A percentile compares a stretch with the other conserved stretches of the same genome.
Evolutionary conservation across 2,329 filamentous ascomycete species (phyloP).

Genomic region (Chaetomium sp.): DNA sequence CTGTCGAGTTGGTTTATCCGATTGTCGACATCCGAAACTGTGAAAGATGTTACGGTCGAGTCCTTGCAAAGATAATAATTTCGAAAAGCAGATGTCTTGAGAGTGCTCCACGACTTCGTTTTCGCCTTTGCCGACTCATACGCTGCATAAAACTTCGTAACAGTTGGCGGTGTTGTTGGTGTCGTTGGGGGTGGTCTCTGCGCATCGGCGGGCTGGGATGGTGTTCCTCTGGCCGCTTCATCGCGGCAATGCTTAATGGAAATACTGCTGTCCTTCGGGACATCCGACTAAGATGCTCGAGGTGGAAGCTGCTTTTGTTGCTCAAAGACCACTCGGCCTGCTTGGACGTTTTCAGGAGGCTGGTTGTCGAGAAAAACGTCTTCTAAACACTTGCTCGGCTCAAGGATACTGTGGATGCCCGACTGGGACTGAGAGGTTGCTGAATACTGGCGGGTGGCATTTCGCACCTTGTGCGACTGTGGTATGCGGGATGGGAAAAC

Average conservation of each 20-base stretch:
- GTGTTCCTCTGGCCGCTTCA: conserved; percentile 14
- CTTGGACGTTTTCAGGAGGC: conserved; percentile 19
- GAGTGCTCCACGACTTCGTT: too few relatives aligned
- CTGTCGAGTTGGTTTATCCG: conserved; percentile 70
- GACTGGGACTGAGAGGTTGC: conserved; percentile 15
- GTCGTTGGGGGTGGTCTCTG: conserved; percentile 18
- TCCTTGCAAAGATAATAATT: conserved; percentile 52
- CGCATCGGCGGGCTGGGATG: conserved; percentile 12
- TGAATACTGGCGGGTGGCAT: conserved; percentile 23
- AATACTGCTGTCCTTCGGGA: conserved; percentile 25
- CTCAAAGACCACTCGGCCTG: conserved; percentile 43
- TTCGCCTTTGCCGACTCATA: too few relatives aligned
- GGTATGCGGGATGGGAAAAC: conserved; percentile 13
- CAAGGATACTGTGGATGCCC: conserved; percentile 40
- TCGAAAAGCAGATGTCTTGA: too few relatives aligned
- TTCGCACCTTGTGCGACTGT: conserved; percentile 12
- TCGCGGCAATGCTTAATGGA: conserved; percentile 25
- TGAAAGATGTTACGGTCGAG: conserved; percentile 59
- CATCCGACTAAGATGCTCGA: conserved; percentile 19
- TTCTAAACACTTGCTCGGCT: conserved; percentile 28
- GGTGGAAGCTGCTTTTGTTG: conserved; percentile 23
- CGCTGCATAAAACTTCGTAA: too few relatives aligned
- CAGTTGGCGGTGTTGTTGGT: conserved; percentile 12
- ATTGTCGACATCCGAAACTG: conserved; percentile 75
- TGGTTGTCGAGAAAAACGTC: conserved; percentile 35